Evolutionary conservation across 2,329 filamentous ascomycete species (phyloP).

Genomic region (Colletotrichum lupini): DNA sequence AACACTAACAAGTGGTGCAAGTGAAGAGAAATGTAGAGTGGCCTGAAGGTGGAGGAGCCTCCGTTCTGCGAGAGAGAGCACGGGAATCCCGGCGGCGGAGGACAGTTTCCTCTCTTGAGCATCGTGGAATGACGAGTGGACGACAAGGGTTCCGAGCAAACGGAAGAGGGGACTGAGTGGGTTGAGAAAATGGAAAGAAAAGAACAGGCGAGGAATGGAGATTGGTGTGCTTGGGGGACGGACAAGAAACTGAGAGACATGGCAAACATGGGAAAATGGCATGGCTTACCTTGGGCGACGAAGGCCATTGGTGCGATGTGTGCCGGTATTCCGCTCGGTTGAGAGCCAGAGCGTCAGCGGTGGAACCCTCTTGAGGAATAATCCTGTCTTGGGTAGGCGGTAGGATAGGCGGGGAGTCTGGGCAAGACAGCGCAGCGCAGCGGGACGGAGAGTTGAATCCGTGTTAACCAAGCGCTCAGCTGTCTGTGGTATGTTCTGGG

Average conservation of each 20-base stretch:
- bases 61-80: slow-evolving; percentile 18
- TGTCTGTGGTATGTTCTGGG: neutral
- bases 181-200: neutral
- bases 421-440: slow-evolving; percentile 18
- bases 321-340: slow-evolving; percentile 31
- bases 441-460: neutral
- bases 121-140: slow-evolving; percentile 17
- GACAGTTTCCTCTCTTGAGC: slow-evolving; percentile 18
- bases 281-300: slow-evolving; percentile 30
- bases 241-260: slow-evolving; percentile 9
- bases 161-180: slow-evolving; percentile 6
- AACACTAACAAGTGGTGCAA: neutral
- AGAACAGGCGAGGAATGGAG: neutral
- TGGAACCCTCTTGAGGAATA: slow-evolving; percentile 8
- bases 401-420: slow-evolving; percentile 31
- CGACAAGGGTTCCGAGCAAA: neutral
- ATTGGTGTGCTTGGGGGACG: slow-evolving; percentile 1
- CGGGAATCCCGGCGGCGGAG: slow-evolving; percentile 14
- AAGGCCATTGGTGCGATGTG: slow-evolving; percentile 21
- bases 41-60: neutral
- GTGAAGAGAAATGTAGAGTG: neutral
- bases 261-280: slow-evolving; percentile 15
- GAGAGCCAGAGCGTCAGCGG: slow-evolving; percentile 21
- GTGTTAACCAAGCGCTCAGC: neutral
- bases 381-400: slow-evolving; percentile 11